Conservation (phyloP, 768 basidiomycete genomes). For the Tricholoma saponaceum region DNA sequence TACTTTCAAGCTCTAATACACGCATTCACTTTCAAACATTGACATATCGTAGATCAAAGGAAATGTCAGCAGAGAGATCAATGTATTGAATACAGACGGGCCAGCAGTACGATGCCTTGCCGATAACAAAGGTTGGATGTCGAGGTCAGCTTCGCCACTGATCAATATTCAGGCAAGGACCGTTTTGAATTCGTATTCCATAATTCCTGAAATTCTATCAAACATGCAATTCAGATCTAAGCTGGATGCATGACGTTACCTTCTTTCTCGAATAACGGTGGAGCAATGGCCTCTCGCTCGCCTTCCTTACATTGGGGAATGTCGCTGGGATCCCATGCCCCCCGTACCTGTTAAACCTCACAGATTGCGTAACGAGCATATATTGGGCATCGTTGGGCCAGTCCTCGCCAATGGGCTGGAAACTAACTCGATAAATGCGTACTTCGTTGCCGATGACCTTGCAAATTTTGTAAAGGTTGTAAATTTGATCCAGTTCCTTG, state of each 20-base stretch:
- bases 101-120: too few species aligned
- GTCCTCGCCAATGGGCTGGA: not conserved
- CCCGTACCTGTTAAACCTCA: not conserved
- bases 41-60: too few species aligned
- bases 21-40: too few species aligned
- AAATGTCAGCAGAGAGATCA: too few species aligned
- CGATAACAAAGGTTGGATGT: too few species aligned
- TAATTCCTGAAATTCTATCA: not conserved
- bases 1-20: too few species aligned
- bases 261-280: not conserved
- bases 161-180: not conserved
- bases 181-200: not conserved
- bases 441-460: not conserved
- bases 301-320: not conserved
- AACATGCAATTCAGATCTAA: not conserved
- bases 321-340: not conserved
- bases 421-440: not conserved
- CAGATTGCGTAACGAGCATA: not conserved
- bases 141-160: not conserved
- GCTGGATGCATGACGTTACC: not conserved
- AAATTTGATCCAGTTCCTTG: not conserved
- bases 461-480: not conserved
- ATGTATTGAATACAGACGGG: too few species aligned
- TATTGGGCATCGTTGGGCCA: not conserved
- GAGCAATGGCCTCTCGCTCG: not conserved